Evolutionary conservation across 108 stramenopile genomes (phyloP).

Genomic region (Fistulifera solaris): DNA sequence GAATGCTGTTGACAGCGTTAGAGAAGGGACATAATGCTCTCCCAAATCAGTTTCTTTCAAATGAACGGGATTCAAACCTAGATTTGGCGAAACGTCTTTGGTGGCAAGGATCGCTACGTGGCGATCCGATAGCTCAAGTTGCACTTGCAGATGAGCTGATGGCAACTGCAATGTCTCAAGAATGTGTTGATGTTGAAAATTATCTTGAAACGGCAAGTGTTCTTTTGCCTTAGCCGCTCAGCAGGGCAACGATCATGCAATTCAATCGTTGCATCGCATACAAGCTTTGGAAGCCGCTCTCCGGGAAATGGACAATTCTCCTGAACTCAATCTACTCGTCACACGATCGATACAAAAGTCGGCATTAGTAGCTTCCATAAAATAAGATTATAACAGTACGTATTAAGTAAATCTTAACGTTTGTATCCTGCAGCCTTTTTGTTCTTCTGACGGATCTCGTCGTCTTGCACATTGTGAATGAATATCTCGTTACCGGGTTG

Average conservation of each 20-base stretch:
- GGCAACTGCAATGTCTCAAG: conserved; percentile 12
- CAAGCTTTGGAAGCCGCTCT: conserved; percentile 27
- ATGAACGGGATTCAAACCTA: not conserved
- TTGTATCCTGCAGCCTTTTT: conserved; percentile 16
- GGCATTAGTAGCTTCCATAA: no score
- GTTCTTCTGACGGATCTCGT: conserved; percentile 85
- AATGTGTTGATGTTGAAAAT: conserved; percentile 10
- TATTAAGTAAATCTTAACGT: no score
- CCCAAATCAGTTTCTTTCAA: not conserved
- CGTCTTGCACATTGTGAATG: conserved; percentile 68
- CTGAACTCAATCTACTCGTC: not conserved
- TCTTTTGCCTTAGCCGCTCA: conserved; percentile 43
- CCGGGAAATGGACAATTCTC: conserved; percentile 6
- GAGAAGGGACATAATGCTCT: conserved; percentile 3
- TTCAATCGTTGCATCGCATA: conserved; percentile 33
- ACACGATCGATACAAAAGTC: no score
- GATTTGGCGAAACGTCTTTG: conserved; percentile 37
- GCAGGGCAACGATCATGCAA: conserved; percentile 33
- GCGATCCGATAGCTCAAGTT: conserved; percentile 46
- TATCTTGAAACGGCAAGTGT: conserved; percentile 28
- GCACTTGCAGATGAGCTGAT: conserved; percentile 52
- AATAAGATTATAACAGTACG: no score
- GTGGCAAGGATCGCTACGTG: conserved; percentile 40
- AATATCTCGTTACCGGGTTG: conserved; percentile 73
- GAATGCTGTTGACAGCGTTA: conserved; percentile 5